These are phyloP conservation scores for Bacterosira constricta DNA, from an alignment of 108 stramenopile species.

Conservation along the genomic window DNA sequence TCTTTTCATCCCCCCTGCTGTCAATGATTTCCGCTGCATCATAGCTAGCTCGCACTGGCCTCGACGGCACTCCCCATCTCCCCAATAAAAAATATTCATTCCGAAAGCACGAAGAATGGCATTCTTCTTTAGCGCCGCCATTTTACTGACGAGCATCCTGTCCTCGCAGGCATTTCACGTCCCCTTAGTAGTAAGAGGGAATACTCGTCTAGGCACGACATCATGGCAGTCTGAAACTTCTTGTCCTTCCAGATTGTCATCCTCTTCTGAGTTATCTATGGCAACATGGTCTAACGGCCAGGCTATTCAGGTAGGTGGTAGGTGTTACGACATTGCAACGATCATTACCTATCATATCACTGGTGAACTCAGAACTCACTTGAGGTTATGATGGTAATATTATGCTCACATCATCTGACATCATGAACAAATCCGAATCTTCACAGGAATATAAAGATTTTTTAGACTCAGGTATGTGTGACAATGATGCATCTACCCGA, in stretches of 20 bases:
- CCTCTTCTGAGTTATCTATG: slow-evolving; percentile 26
- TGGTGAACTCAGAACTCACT: too few species aligned
- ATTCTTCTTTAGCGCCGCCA: not conserved
- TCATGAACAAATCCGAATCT: too few species aligned
- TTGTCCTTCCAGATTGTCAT: not conserved
- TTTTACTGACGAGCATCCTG: not conserved
- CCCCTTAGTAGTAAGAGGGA: not conserved
- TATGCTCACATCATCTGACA: too few species aligned
- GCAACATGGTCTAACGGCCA: slow-evolving; percentile 57
- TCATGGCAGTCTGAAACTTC: not conserved
- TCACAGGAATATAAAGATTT: slow-evolving; percentile 82
- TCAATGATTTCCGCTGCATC: too few species aligned
- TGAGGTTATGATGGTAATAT: too few species aligned
- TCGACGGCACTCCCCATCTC: too few species aligned
- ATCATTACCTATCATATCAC: not conserved
- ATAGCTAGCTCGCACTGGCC: too few species aligned
- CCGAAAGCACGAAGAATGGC: not conserved
- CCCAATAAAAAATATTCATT: too few species aligned
- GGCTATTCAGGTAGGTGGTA: slow-evolving; percentile 26
- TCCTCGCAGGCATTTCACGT: not conserved
- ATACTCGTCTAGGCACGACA: not conserved
- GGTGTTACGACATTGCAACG: not conserved
- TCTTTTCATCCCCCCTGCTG: too few species aligned
- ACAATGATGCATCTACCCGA: not conserved
- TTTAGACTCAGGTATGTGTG: slow-evolving; percentile 57